Evolutionary conservation across 208 protist species (phyloP).

Genomic region (Wallacemonas sp.): DNA sequence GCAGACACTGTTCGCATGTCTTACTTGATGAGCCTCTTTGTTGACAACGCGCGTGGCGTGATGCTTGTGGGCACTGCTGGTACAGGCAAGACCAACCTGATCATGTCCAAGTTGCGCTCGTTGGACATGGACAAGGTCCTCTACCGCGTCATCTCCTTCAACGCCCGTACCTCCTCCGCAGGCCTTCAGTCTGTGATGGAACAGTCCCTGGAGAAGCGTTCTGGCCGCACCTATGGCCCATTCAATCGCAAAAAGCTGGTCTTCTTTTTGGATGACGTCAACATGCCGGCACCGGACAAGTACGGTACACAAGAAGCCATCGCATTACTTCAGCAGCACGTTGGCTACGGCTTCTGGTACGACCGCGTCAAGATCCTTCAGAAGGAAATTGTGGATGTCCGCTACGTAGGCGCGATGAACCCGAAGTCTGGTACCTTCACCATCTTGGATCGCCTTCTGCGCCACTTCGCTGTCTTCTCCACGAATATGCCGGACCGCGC

Average conservation of each 20-base stretch:
- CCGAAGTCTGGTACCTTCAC: slow-evolving; percentile 98
- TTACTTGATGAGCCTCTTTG: slow-evolving; percentile 94
- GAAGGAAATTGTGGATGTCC: slow-evolving; percentile 95
- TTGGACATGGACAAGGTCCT: slow-evolving; percentile 93
- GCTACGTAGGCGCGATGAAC: slow-evolving; percentile 98
- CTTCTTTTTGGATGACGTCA: slow-evolving; percentile 99
- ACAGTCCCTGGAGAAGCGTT: slow-evolving; percentile 96
- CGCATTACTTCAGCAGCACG: slow-evolving; percentile 96
- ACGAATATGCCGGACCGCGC: slow-evolving; percentile 93
- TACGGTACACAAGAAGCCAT: slow-evolving; percentile 98
- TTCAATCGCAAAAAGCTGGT: slow-evolving; percentile 96
- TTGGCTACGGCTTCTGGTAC: slow-evolving; percentile 98
- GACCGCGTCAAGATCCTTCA: slow-evolving; percentile 95
- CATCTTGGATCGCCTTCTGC: slow-evolving; percentile 95
- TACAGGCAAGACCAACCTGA: slow-evolving; percentile 97
- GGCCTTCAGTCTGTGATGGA: slow-evolving; percentile 96
- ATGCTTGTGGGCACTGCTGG: slow-evolving; percentile 97
- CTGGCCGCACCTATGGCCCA: slow-evolving; percentile 95
- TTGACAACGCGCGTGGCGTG: slow-evolving; percentile 93
- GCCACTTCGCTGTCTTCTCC: slow-evolving; percentile 97
- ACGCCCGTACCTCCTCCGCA: slow-evolving; percentile 93
- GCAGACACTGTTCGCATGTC: slow-evolving; percentile 95
- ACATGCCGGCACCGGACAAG: slow-evolving; percentile 98
- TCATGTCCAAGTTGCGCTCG: slow-evolving; percentile 94
- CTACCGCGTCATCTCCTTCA: slow-evolving; percentile 96